Conservation (phyloP, 2,329 filamentous ascomycete species). For the Botryosphaeria dothidea region DNA sequence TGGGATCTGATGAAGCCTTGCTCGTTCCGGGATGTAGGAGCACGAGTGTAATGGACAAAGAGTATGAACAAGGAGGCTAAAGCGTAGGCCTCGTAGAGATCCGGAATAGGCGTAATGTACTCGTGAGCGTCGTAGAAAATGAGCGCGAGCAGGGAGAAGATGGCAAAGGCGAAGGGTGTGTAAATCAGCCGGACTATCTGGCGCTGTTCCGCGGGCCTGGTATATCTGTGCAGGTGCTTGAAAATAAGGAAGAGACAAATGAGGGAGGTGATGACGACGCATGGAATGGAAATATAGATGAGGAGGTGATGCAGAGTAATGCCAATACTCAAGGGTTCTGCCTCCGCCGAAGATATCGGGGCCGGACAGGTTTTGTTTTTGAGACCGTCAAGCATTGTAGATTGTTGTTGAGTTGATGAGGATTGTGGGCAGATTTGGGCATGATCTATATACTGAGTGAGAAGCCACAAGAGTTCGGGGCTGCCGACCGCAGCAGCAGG, state of each 20-base stretch:
- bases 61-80: conserved; percentile 23
- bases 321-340: conserved; percentile 10
- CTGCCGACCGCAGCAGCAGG: not conserved
- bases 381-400: not conserved
- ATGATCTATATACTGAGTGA: not conserved
- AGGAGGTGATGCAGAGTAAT: conserved; percentile 22
- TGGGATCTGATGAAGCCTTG: not conserved
- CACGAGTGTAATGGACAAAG: not conserved
- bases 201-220: conserved; percentile 31
- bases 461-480: too few species aligned
- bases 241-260: conserved; percentile 26
- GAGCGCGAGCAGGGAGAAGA: conserved; percentile 27
- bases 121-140: conserved; percentile 28
- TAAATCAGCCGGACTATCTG: conserved; percentile 32
- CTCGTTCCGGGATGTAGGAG: not conserved
- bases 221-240: conserved; percentile 30
- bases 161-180: conserved; percentile 26
- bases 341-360: not conserved
- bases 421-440: too few species aligned
- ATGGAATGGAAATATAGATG: conserved; percentile 21
- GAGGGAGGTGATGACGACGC: conserved; percentile 22
- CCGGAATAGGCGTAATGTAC: conserved; percentile 30
- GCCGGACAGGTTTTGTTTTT: conserved; percentile 1
- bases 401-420: not conserved
- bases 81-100: conserved; percentile 32